Percentiles rank a stretch among this genome's conserved stretches.
Evolutionary conservation across 805 yeast genomes (phyloP).

Genomic region (Candida krabiensis): DNA sequence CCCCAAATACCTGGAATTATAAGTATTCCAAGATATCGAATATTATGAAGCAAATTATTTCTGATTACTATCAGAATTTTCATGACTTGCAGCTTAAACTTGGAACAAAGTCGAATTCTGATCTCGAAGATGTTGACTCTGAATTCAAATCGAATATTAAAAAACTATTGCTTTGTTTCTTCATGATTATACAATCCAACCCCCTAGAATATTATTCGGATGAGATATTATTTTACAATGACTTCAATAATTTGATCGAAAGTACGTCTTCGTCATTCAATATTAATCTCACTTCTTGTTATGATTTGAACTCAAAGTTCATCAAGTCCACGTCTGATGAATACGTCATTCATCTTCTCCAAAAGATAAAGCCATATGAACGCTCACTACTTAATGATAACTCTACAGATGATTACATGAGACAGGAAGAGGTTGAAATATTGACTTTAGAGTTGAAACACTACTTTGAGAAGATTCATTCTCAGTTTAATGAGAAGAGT

Average conservation of each 20-base stretch:
- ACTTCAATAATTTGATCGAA: constrained; percentile 27
- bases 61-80: constrained; percentile 20
- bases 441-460: constrained; percentile 12
- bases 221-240: constrained; percentile 33
- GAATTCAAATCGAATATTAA: constrained; percentile 28
- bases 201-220: constrained; percentile 20
- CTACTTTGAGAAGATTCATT: constrained; percentile 14
- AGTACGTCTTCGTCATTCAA: constrained; percentile 15
- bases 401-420: constrained; percentile 11
- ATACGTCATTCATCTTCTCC: constrained; percentile 7
- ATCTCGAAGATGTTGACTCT: constrained; percentile 20
- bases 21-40: constrained; percentile 21
- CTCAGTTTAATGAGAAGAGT: constrained; percentile 11
- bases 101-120: constrained; percentile 9
- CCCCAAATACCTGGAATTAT: constrained; percentile 12
- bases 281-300: constrained; percentile 22
- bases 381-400: constrained; percentile 21
- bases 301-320: constrained; percentile 22
- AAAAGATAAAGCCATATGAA: constrained; percentile 18
- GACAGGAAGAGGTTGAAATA: constrained; percentile 7
- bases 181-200: constrained; percentile 26
- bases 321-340: constrained; percentile 10
- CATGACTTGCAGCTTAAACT: constrained; percentile 15
- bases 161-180: constrained; percentile 25
- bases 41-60: constrained; percentile 15